These are phyloP conservation scores for Leptosphaerulina australis DNA, from an alignment of 2,329 filamentous ascomycete species.

Conservation along the genomic window DNA sequence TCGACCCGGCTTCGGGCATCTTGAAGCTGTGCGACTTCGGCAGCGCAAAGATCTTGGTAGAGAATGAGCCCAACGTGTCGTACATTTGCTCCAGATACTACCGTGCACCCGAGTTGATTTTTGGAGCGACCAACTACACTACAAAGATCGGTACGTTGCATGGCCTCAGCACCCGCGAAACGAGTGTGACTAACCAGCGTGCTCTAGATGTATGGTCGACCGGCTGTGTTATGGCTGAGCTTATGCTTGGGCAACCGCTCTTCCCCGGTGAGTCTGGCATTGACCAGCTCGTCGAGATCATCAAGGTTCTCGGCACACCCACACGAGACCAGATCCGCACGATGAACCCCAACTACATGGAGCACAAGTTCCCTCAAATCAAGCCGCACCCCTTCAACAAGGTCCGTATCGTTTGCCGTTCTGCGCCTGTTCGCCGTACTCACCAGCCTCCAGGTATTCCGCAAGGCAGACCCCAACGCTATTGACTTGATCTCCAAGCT, in stretches of 20 bases:
- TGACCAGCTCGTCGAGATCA: conserved; percentile 98
- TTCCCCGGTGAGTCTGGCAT: conserved; percentile 99
- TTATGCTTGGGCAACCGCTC: conserved; percentile 97
- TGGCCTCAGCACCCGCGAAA: conserved; percentile 6
- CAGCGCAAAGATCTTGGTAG: conserved; percentile 96
- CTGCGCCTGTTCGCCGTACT: neutral
- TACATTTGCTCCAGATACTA: conserved; percentile 99
- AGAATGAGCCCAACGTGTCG: conserved; percentile 98
- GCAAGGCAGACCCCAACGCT: conserved; percentile 89
- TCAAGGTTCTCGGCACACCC: conserved; percentile 96
- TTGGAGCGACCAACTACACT: conserved; percentile 98
- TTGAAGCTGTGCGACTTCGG: conserved; percentile 99
- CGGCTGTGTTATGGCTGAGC: conserved; percentile 97
- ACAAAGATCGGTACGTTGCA: conserved; percentile 90
- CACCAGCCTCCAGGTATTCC: conserved; percentile 71
- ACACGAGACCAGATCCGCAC: conserved; percentile 98
- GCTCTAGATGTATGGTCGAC: conserved; percentile 94
- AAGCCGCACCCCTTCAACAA: conserved; percentile 99
- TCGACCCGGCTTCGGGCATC: conserved; percentile 88
- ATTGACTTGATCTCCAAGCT: conserved; percentile 94
- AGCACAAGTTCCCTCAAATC: conserved; percentile 99
- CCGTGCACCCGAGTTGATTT: conserved; percentile 95
- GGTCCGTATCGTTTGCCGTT: conserved; percentile 52
- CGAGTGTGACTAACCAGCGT: conserved; percentile 26
- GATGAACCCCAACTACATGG: conserved; percentile 99